Percentiles rank a stretch among this genome's conserved stretches.
phyloP scores from a whole-genome alignment of 192 early-diverging fungal genomes.

The Backusella westeae region DNA sequence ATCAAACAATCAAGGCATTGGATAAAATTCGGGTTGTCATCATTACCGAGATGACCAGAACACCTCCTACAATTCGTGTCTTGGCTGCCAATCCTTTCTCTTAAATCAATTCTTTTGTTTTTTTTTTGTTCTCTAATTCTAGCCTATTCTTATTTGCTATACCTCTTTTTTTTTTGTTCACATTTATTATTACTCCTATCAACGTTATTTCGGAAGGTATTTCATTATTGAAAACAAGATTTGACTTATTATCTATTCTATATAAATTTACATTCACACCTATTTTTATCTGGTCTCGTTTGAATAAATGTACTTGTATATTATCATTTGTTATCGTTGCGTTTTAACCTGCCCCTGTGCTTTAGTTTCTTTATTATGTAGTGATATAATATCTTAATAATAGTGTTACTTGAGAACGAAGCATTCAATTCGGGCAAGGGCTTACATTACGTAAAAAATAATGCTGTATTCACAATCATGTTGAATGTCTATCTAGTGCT shows the following conservation, averaged over 20 bases:
- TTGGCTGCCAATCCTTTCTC: conserved; percentile 47
- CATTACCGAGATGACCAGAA: conserved; percentile 45
- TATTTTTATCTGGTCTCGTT: background rate
- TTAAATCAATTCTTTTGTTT: background rate
- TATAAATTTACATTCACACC: background rate
- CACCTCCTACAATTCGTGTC: conserved; percentile 53
- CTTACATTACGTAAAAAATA: background rate
- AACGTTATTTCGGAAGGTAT: background rate
- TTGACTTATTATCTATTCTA: conserved; percentile 3
- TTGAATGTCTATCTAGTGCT: background rate
- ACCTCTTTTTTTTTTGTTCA: conserved; percentile 1
- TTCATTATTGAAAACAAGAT: background rate
- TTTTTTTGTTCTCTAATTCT: background rate
- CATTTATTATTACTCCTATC: background rate
- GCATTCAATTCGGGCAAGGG: background rate
- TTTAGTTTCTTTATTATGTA: background rate
- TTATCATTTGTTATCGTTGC: background rate
- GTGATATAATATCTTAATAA: background rate
- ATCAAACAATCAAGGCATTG: conserved; percentile 44
- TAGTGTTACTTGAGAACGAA: background rate
- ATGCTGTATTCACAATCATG: background rate
- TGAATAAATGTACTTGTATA: conserved; percentile 5
- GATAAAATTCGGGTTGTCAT: conserved; percentile 44
- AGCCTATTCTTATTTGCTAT: background rate
- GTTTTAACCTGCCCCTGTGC: background rate